Conservation (phyloP, 148 eudicot genomes). For the Cornus florida region DNA sequence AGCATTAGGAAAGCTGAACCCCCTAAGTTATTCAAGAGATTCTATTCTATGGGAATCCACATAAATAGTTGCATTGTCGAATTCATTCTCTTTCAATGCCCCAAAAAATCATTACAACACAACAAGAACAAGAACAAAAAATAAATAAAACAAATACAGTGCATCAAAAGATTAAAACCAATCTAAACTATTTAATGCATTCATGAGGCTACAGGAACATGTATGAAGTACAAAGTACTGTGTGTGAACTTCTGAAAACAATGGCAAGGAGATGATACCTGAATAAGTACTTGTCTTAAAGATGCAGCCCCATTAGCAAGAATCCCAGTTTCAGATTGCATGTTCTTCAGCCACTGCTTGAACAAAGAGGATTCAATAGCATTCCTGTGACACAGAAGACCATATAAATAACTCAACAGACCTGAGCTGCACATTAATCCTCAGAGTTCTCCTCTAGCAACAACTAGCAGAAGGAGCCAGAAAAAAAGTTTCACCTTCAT, state of each 20-base stretch:
- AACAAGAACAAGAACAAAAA: too few species aligned
- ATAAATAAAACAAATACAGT: neutral
- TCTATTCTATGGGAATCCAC: too few species aligned
- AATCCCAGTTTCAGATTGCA: constrained; percentile 71
- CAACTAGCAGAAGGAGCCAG: neutral
- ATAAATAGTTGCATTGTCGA: too few species aligned
- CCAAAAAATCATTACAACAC: too few species aligned
- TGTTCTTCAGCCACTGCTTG: constrained; percentile 85
- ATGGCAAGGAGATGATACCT: constrained; percentile 39
- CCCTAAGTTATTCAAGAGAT: neutral
- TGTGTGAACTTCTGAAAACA: neutral
- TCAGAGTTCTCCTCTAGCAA: neutral
- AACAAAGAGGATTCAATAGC: constrained; percentile 81
- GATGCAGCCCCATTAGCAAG: constrained; percentile 64
- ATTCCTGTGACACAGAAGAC: constrained; percentile 43
- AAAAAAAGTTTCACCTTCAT: neutral
- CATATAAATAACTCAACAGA: neutral
- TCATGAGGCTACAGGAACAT: neutral
- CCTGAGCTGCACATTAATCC: neutral
- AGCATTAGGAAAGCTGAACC: neutral
- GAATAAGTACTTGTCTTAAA: constrained; percentile 75
- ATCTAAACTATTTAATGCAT: neutral
- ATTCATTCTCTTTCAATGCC: too few species aligned
- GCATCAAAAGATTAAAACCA: neutral
- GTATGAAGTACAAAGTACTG: neutral